Evolutionary conservation across 73 alveolate species (phyloP).

Genomic region (Uronychia setigera): DNA sequence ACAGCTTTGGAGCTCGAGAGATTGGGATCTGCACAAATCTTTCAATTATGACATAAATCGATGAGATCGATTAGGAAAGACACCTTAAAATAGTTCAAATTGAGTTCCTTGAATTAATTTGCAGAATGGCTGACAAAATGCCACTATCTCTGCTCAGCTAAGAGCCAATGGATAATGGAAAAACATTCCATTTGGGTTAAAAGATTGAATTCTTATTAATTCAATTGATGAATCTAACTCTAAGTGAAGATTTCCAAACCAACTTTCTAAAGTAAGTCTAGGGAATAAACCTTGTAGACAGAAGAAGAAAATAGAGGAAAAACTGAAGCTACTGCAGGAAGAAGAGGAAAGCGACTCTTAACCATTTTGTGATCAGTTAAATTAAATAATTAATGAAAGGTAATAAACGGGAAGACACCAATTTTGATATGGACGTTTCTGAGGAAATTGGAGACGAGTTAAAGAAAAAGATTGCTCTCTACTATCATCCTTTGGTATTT

Average conservation of each 20-base stretch:
- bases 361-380: not conserved
- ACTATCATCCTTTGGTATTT: constrained; percentile 55
- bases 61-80: constrained; percentile 78
- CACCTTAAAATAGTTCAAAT: constrained; percentile 65
- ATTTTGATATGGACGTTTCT: not conserved
- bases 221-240: not conserved
- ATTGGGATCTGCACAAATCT: constrained; percentile 64
- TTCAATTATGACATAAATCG: constrained; percentile 86
- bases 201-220: not conserved
- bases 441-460: constrained; percentile 54
- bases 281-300: not conserved
- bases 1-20: constrained; percentile 77
- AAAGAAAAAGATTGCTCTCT: constrained; percentile 67
- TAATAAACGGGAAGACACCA: not conserved
- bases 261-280: not conserved
- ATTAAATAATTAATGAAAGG: not conserved
- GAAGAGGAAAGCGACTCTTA: not conserved
- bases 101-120: constrained; percentile 78
- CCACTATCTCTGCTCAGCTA: not conserved
- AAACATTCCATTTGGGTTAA: not conserved
- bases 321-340: not conserved
- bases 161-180: not conserved
- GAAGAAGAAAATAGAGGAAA: not conserved
- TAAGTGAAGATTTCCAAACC: not conserved
- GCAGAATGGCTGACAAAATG: constrained; percentile 68